phyloP scores from a whole-genome alignment of 371 early-diverging fungal species.

The Syncephalastrum racemosum region DNA sequence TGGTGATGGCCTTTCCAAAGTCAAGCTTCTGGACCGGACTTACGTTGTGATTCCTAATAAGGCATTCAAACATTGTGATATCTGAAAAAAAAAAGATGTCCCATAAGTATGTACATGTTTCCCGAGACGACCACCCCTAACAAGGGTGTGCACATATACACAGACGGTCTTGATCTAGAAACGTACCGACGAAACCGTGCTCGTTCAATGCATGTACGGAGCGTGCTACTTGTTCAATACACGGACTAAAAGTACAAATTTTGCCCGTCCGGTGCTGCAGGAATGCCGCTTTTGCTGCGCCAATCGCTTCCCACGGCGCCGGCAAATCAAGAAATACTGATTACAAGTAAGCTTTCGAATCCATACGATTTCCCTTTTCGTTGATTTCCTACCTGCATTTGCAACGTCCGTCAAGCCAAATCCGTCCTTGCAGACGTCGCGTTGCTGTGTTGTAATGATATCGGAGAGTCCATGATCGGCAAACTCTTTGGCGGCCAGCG shows the following conservation, averaged over 20 bases:
- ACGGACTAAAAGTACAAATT: conserved; percentile 94
- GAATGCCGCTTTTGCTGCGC: conserved; percentile 79
- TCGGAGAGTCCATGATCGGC: conserved; percentile 70
- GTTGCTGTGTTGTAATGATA: conserved; percentile 68
- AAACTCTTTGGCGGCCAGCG: conserved; percentile 78
- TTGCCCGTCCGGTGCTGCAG: conserved; percentile 74
- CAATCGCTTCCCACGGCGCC: conserved; percentile 94
- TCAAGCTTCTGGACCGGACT: conserved; percentile 47
- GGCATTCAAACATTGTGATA: conserved; percentile 82
- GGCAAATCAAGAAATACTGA: conserved; percentile 94
- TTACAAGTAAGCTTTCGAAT: not conserved
- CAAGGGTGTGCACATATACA: not conserved
- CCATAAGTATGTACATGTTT: not conserved
- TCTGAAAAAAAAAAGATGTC: conserved; percentile 42
- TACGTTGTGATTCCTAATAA: conserved; percentile 64
- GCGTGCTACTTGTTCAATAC: conserved; percentile 92
- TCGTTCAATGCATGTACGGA: conserved; percentile 76
- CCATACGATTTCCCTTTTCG: not conserved
- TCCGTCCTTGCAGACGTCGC: conserved; percentile 92
- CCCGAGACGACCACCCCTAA: not conserved
- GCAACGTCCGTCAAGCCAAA: conserved; percentile 75
- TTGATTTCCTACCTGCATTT: conserved; percentile 61
- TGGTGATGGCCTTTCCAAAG: conserved; percentile 49
- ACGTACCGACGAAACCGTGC: conserved; percentile 75
- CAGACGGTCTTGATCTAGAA: not conserved